These are phyloP conservation scores for Filosporella fistucella DNA, from an alignment of 495 filamentous ascomycete genomes.

Conservation along the genomic window DNA sequence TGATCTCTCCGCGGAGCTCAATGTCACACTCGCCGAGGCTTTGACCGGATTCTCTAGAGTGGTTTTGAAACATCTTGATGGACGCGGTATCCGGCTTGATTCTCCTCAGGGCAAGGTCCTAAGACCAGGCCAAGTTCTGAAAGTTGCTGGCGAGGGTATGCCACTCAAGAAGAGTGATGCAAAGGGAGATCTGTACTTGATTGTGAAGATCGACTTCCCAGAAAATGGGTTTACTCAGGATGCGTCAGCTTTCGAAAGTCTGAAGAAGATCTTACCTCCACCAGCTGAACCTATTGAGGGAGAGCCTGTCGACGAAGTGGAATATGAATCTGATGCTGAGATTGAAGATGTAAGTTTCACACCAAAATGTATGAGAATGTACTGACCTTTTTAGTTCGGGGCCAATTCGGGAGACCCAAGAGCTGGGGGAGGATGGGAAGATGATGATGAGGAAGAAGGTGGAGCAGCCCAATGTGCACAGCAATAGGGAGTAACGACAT, in stretches of 20 bases:
- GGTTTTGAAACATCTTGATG: constrained; percentile 89
- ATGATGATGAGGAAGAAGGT: constrained; percentile 63
- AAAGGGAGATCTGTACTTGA: constrained; percentile 83
- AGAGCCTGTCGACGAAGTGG: constrained; percentile 79
- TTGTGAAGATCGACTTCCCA: constrained; percentile 85
- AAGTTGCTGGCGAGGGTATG: constrained; percentile 88
- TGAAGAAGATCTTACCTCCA: constrained; percentile 71
- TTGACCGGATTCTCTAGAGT: constrained; percentile 86
- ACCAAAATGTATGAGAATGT: neutral
- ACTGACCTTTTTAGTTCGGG: constrained; percentile 50
- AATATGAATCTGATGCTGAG: constrained; percentile 73
- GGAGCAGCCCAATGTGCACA: constrained; percentile 68
- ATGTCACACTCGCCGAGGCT: constrained; percentile 78
- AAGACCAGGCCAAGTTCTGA: constrained; percentile 76
- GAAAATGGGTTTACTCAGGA: constrained; percentile 76
- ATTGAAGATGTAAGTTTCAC: constrained; percentile 65
- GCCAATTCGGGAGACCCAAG: constrained; percentile 61
- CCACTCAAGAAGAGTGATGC: constrained; percentile 77
- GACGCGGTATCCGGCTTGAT: constrained; percentile 78
- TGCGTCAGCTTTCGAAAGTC: constrained; percentile 56
- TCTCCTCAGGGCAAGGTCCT: constrained; percentile 73
- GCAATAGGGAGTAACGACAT: constrained; percentile 49
- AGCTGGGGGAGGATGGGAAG: constrained; percentile 72
- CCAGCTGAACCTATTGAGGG: constrained; percentile 42
- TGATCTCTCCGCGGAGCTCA: constrained; percentile 75